Evolutionary conservation across 2,329 filamentous ascomycete species (phyloP), one percentile per base, ranked within the genome.

Genomic region (Thielaviopsis musarum): DNA sequence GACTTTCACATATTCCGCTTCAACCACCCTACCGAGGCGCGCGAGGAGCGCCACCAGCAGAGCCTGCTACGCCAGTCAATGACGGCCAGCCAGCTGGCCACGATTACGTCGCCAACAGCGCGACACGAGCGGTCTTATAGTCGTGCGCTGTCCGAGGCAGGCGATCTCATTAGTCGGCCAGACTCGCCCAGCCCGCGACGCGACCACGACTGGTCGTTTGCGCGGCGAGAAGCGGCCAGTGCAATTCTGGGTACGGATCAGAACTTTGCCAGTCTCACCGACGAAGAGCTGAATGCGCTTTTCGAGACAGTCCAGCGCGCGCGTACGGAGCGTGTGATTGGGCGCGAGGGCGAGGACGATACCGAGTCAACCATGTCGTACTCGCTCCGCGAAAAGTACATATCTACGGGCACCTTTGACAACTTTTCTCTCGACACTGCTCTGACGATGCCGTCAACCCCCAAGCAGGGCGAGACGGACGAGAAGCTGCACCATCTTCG

Each of bases 1-100:
- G 93, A 98, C 70, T 98, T 98, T 66, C 93, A 98, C 70, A 98
- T 98, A 62, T 97, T 98, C 73, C 80, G 93, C 60, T 98, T 98
- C 75, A 98, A 97, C 67, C 91, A 98, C 68, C 93, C 93, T 0
- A 86, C 95, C 76, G 93, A 98, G 73, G 93, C 93, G 30, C 84
- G 88, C 61, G 91, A 91, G 2, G 93, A 98, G 72, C 78, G 93
- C 59, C 91, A 89, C 13, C 89, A 95, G 67, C 83, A 88, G 65
- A 62, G 61, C 28, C 55, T 62, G 53, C 88, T 69, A 10, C 68
- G 87, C 63, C 83, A 89, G 67, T 94, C 91, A 1, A 73, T 85
- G 41, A 83, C 82, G 5, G 80, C 79, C 34, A 83, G 72, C 64
- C 80, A 84, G 65, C 68, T 85, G 22, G 77, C 79, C 62, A 74